Percentiles rank a stretch among this genome's conserved stretches.
Evolutionary conservation across 306 rosid genomes (phyloP).

Genomic region (Corylus americana): DNA sequence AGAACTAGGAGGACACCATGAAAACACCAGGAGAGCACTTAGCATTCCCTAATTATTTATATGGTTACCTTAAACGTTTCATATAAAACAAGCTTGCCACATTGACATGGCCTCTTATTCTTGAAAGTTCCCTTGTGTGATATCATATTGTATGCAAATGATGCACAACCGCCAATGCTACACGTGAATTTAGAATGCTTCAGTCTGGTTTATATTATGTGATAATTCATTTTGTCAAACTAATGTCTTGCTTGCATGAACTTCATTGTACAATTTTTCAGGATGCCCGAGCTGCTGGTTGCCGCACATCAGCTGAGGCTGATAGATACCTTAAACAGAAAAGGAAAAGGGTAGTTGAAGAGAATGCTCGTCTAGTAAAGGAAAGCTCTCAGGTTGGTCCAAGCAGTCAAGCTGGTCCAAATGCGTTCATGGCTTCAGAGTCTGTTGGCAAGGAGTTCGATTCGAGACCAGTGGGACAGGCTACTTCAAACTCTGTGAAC

Average conservation of each 20-base stretch:
- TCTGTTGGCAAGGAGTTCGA: slow-evolving; percentile 60
- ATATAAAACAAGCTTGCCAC: not conserved
- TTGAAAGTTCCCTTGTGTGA: not conserved
- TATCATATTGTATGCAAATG: not conserved
- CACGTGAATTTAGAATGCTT: slow-evolving; percentile 6
- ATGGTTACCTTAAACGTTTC: not conserved
- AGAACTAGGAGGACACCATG: too few species aligned
- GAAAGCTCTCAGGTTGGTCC: slow-evolving; percentile 61
- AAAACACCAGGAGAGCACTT: too few species aligned
- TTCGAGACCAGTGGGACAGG: slow-evolving; percentile 62
- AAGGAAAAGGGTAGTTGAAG: slow-evolving; percentile 73
- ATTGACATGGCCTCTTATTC: not conserved
- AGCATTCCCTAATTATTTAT: not conserved
- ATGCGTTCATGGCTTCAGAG: slow-evolving; percentile 55
- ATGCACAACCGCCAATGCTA: not conserved
- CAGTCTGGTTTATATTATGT: not conserved
- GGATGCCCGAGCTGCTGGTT: slow-evolving; percentile 88
- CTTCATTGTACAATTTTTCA: slow-evolving; percentile 35
- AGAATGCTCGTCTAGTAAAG: slow-evolving; percentile 52
- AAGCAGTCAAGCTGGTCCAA: slow-evolving; percentile 67
- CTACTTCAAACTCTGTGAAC: slow-evolving; percentile 54
- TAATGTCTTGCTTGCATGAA: not conserved
- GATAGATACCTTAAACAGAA: slow-evolving; percentile 64
- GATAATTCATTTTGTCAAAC: slow-evolving; percentile 1
- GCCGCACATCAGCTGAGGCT: slow-evolving; percentile 68